Percentiles rank a stretch among this genome's conserved stretches.
phyloP scores from a whole-genome alignment of 805 yeast genomes.

The Candida maltosa region DNA sequence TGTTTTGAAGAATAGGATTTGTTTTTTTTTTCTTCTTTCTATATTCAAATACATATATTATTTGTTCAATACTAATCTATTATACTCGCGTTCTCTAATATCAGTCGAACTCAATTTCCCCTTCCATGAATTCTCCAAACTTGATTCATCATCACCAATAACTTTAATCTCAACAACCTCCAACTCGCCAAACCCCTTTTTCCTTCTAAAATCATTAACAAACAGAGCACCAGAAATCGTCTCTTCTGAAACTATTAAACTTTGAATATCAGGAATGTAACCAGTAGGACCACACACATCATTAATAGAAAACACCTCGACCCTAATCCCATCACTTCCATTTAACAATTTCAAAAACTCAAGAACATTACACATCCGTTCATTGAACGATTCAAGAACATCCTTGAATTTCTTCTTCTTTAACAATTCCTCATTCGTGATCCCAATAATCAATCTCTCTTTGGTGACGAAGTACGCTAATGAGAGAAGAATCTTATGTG shows the following conservation, averaged over 20 bases:
- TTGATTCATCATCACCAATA: constrained; percentile 54
- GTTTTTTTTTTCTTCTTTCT: too few species aligned
- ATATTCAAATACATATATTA: background rate
- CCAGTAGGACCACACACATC: constrained; percentile 97
- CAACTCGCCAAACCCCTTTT: constrained; percentile 52
- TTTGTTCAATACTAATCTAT: constrained; percentile 1
- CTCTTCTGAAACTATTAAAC: constrained; percentile 78
- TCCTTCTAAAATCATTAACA: constrained; percentile 64
- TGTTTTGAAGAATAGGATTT: background rate
- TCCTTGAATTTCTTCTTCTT: constrained; percentile 72
- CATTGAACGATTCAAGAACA: constrained; percentile 54
- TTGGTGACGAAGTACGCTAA: constrained; percentile 63
- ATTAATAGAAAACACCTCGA: constrained; percentile 60
- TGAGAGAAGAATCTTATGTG: constrained; percentile 83
- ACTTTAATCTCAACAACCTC: constrained; percentile 39
- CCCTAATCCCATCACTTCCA: constrained; percentile 18
- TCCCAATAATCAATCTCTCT: constrained; percentile 65
- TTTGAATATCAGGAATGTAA: constrained; percentile 64
- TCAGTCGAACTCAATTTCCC: constrained; percentile 87
- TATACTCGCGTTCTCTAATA: constrained; percentile 42
- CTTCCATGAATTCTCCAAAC: constrained; percentile 43
- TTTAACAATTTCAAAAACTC: constrained; percentile 40
- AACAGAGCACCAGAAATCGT: constrained; percentile 69
- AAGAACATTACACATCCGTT: constrained; percentile 46
- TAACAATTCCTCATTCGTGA: constrained; percentile 74